phyloP scores from a whole-genome alignment of 2,329 filamentous ascomycete species.

The Verticillium alfalfae region DNA sequence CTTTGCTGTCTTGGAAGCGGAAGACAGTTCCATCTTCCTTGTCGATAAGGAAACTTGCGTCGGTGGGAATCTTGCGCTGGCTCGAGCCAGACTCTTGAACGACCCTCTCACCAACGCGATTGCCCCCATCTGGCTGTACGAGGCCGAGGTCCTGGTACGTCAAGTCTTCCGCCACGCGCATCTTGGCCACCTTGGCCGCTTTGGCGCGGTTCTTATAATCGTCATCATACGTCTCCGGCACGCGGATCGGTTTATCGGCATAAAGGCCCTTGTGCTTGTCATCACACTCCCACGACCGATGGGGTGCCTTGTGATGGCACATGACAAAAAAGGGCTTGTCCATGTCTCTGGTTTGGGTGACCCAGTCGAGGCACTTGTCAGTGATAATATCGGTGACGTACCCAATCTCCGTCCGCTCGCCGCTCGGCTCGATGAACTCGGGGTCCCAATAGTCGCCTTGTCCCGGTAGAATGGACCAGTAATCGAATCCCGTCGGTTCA shows the following conservation, averaged over 20 bases:
- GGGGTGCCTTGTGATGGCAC: conserved; percentile 52
- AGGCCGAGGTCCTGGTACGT: conserved; percentile 42
- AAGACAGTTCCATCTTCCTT: conserved; percentile 39
- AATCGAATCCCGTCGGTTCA: conserved; percentile 44
- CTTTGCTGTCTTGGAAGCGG: conserved; percentile 30
- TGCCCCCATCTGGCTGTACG: conserved; percentile 43
- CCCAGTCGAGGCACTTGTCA: conserved; percentile 38
- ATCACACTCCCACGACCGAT: conserved; percentile 46
- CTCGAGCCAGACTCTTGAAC: conserved; percentile 17
- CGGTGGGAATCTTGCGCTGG: conserved; percentile 19
- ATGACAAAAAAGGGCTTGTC: conserved; percentile 39
- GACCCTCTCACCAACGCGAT: conserved; percentile 26
- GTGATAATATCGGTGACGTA: conserved; percentile 49
- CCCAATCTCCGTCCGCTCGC: conserved; percentile 24
- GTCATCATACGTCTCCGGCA: conserved; percentile 47
- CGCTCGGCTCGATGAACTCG: conserved; percentile 35
- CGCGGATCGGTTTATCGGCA: conserved; percentile 29
- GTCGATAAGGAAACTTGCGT: conserved; percentile 29
- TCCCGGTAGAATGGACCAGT: conserved; percentile 44
- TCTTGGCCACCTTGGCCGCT: conserved; percentile 41
- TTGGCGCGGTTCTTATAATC: conserved; percentile 48
- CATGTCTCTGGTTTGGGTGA: conserved; percentile 17
- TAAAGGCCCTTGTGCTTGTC: conserved; percentile 42
- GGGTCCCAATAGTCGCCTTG: conserved; percentile 49
- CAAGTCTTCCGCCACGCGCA: conserved; percentile 43